Percentiles rank a stretch among this genome's conserved stretches.
phyloP scores from a whole-genome alignment of 306 rosid genomes.

The Glycyrrhiza uralensis region DNA sequence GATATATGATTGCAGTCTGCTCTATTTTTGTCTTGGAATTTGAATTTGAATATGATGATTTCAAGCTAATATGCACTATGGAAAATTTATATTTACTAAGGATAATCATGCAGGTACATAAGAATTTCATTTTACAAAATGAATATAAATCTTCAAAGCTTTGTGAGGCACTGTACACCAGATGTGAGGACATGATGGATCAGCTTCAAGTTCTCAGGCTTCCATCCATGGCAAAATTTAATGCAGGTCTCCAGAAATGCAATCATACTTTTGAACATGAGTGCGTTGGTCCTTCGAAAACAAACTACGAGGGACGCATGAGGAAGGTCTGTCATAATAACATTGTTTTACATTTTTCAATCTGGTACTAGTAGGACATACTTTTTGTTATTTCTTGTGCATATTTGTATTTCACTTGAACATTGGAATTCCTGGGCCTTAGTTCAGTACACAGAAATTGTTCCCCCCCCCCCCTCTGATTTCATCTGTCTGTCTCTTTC shows the following conservation, averaged over 20 bases:
- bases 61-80: slow-evolving; percentile 8
- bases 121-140: slow-evolving; percentile 54
- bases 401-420: neutral
- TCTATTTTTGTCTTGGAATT: neutral
- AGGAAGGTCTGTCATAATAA: slow-evolving; percentile 48
- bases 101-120: slow-evolving; percentile 44
- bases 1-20: neutral
- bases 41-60: slow-evolving; percentile 2
- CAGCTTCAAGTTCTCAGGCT: slow-evolving; percentile 81
- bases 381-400: neutral
- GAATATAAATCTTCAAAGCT: slow-evolving; percentile 72
- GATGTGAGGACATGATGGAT: slow-evolving; percentile 81
- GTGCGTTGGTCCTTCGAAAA: slow-evolving; percentile 81
- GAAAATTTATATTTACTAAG: slow-evolving; percentile 11
- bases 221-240: slow-evolving; percentile 83
- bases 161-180: slow-evolving; percentile 66
- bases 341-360: neutral
- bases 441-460: neutral
- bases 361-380: neutral
- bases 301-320: slow-evolving; percentile 70
- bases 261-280: slow-evolving; percentile 63
- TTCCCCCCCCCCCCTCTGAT: neutral
- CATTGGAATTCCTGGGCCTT: neutral
- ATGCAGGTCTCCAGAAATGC: slow-evolving; percentile 76
- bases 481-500: neutral